Evolutionary conservation across 306 rosid species (phyloP), one percentile per base, ranked within the genome.

Genomic region (Hylodesmum podocarpum): DNA sequence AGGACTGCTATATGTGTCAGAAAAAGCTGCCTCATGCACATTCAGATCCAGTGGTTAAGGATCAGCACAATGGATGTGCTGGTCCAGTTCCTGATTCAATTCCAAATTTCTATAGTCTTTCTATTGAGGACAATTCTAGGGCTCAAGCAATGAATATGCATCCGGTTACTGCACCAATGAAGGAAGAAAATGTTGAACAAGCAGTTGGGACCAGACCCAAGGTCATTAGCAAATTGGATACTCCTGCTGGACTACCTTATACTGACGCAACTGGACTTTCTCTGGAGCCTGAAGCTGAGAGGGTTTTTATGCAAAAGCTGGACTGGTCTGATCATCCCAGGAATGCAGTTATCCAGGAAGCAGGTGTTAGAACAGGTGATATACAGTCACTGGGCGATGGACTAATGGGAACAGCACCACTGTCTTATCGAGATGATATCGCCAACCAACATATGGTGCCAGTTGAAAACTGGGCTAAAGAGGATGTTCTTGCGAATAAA

Each of bases 1-100:
- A 91, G 81, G 90, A 92, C 62, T 90, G 95, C 82, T 83, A 82
- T 75, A 84, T 92, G 90, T 92, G 98, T 89, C 95, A 78, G 91
- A 89, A 84, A 73, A 84, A 83, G 34, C 75, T 94, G 78, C 97
- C 98, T 78, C 93, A 92, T 83, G 85, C 90, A 16, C 97, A 94
- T 89, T 94, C 96, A 36, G 91, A 94, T 83, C 86, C 93, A 50
- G 54, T 88, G 79, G 86, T 75, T 78, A 92, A 84, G 78, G 89
- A 87, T 84, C 94, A 86, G 69, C 84, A 28, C 55, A 87, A 79
- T 31, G 57, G 77, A 80, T 69, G 84, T 37, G 82, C 86, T 24
- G 81, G 84, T 75, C 67, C 66, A 54, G 61, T 75, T 58, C 81
- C 95, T 44, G 92, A 90, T 84, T 75, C 89, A 31, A 74, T 68